phyloP scores from a whole-genome alignment of 805 yeast species.

The Candida ipomoeae region DNA sequence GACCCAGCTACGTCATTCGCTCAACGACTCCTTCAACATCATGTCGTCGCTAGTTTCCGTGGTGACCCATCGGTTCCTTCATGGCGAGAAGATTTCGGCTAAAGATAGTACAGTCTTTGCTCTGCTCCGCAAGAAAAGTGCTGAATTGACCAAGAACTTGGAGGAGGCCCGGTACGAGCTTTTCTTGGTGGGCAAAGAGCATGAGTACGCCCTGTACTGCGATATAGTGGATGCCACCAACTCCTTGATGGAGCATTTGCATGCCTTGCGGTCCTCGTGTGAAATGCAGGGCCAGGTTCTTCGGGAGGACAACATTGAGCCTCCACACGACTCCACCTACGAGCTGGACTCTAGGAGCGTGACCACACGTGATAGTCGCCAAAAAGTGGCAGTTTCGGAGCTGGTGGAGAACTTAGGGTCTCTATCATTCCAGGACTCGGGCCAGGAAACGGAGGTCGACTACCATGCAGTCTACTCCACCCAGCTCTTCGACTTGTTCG shows the following conservation, averaged over 20 bases:
- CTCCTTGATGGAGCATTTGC: constrained; percentile 51
- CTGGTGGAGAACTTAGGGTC: constrained; percentile 27
- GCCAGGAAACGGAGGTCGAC: constrained; percentile 8
- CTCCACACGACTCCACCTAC: not conserved
- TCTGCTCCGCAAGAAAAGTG: constrained; percentile 38
- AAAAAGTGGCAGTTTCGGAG: constrained; percentile 19
- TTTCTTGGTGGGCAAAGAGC: constrained; percentile 48
- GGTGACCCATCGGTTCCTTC: constrained; percentile 46
- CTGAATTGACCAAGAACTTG: constrained; percentile 36
- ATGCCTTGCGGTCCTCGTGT: constrained; percentile 65
- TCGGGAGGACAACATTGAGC: constrained; percentile 20
- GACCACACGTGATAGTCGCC: constrained; percentile 21
- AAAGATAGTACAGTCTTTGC: constrained; percentile 36
- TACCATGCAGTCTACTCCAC: constrained; percentile 26
- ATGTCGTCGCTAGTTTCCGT: constrained; percentile 48
- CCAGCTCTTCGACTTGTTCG: constrained; percentile 63
- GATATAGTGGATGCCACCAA: constrained; percentile 50
- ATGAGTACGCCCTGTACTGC: constrained; percentile 44
- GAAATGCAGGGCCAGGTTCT: constrained; percentile 62
- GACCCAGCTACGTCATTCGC: constrained; percentile 35
- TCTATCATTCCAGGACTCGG: constrained; percentile 14
- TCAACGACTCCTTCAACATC: constrained; percentile 49
- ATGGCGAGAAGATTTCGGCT: constrained; percentile 42
- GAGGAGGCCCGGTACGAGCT: constrained; percentile 66
- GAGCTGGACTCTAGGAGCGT: constrained; percentile 21